phyloP scores from a whole-genome alignment of 202 grass and related monocot species.

The Carex sylvatica region DNA sequence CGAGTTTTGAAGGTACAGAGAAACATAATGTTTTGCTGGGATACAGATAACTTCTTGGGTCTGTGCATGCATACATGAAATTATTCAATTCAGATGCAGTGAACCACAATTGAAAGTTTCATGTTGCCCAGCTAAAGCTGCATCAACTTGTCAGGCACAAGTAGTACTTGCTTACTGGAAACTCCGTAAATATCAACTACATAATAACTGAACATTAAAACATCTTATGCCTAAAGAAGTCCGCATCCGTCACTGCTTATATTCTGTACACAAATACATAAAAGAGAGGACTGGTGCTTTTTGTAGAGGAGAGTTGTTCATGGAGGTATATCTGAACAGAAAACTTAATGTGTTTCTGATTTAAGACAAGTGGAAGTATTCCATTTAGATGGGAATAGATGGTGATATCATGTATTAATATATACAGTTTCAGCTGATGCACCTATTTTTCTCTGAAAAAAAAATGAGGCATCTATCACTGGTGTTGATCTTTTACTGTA shows the following conservation, averaged over 20 bases:
- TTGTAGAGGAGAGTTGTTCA: neutral
- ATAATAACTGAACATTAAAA: neutral
- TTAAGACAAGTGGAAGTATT: neutral
- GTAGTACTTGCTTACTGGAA: neutral
- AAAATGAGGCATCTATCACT: neutral
- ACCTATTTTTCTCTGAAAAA: neutral
- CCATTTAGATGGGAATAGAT: neutral
- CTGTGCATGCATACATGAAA: neutral
- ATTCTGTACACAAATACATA: neutral
- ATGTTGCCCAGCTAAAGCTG: neutral
- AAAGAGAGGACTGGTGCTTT: neutral
- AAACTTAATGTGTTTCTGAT: neutral
- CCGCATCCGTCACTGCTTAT: neutral
- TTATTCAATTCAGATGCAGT: neutral
- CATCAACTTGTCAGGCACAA: neutral
- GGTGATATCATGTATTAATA: no score
- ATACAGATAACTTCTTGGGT: neutral
- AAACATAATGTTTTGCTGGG: neutral
- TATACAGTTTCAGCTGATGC: neutral
- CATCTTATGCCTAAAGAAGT: neutral
- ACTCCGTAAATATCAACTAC: neutral
- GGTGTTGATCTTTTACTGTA: neutral
- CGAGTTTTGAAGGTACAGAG: neutral
- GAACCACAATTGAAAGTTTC: neutral
- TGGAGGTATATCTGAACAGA: neutral